A percentile compares a stretch with the other conserved stretches of the same genome.
Conservation (phyloP, 2,329 filamentous ascomycete species). For the Colletotrichum tropicale region DNA sequence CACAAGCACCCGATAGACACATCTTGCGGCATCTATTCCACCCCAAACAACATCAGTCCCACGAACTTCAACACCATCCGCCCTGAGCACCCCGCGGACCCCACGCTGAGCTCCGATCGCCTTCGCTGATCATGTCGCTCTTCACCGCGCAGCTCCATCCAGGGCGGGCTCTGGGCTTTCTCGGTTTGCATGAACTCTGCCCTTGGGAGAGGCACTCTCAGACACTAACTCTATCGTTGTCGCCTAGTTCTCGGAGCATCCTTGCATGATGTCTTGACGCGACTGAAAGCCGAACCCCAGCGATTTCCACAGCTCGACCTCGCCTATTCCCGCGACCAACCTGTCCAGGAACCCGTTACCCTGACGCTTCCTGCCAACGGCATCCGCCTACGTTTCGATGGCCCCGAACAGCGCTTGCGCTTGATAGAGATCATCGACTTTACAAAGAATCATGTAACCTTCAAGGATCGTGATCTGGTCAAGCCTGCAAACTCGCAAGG, state of each 20-base stretch:
- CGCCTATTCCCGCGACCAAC: conserved; percentile 76
- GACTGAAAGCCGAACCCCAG: conserved; percentile 85
- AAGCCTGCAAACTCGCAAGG: conserved; percentile 57
- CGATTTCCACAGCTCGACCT: conserved; percentile 84
- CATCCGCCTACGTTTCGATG: conserved; percentile 89
- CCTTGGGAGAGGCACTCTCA: conserved; percentile 16
- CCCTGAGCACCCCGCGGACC: conserved; percentile 14
- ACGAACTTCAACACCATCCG: neutral
- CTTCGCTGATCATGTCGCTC: conserved; percentile 43
- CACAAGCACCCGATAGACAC: neutral
- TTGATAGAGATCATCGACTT: conserved; percentile 93
- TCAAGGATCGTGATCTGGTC: conserved; percentile 79
- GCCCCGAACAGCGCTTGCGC: conserved; percentile 87
- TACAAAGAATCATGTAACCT: conserved; percentile 80
- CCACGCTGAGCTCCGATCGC: conserved; percentile 7
- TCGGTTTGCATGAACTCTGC: conserved; percentile 38
- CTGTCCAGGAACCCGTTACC: conserved; percentile 76
- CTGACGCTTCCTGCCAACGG: conserved; percentile 84
- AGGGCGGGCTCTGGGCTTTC: conserved; percentile 68
- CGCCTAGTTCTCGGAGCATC: conserved; percentile 82
- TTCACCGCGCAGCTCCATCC: conserved; percentile 69
- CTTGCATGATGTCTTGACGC: conserved; percentile 85
- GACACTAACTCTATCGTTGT: conserved; percentile 21
- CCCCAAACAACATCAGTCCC: neutral
- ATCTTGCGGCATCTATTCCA: neutral